phyloP scores from a whole-genome alignment of 2,329 filamentous ascomycete genomes.

The Bipolaris victoriae region DNA sequence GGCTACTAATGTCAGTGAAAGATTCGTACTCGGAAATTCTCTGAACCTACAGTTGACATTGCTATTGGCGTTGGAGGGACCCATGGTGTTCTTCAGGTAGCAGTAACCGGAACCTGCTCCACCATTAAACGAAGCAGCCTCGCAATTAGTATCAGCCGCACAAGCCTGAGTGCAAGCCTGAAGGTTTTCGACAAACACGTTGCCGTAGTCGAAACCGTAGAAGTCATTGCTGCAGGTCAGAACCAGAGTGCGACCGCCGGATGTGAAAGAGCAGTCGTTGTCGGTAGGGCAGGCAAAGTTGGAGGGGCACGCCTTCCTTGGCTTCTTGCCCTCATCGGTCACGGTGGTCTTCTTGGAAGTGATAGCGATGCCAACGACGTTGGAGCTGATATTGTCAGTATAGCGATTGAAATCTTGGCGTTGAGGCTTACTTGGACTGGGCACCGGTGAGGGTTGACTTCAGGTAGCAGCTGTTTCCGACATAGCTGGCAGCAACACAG shows the following conservation, averaged over 20 bases:
- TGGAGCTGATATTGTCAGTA: background rate
- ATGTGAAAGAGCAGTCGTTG: slow-evolving; percentile 1
- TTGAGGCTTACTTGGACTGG: background rate
- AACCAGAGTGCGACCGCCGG: background rate
- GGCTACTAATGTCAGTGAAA: background rate
- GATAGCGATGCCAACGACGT: background rate
- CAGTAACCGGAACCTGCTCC: background rate
- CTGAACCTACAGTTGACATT: background rate
- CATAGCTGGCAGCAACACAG: slow-evolving; percentile 3
- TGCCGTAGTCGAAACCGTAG: background rate
- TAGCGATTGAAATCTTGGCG: background rate
- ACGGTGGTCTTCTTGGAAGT: background rate
- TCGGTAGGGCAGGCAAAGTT: background rate
- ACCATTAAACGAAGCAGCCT: slow-evolving; percentile 1
- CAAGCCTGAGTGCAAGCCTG: slow-evolving; percentile 3
- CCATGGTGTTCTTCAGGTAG: slow-evolving; percentile 2
- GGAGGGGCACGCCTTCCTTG: background rate
- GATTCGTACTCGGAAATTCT: background rate
- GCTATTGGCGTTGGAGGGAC: background rate
- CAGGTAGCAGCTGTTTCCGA: background rate
- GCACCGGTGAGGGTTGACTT: background rate
- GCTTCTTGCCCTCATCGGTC: background rate
- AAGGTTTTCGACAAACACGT: background rate
- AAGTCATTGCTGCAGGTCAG: background rate
- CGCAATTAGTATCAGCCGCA: background rate